phyloP scores from a whole-genome alignment of 2,329 filamentous ascomycete species.

The Microdochium bolleyi region DNA sequence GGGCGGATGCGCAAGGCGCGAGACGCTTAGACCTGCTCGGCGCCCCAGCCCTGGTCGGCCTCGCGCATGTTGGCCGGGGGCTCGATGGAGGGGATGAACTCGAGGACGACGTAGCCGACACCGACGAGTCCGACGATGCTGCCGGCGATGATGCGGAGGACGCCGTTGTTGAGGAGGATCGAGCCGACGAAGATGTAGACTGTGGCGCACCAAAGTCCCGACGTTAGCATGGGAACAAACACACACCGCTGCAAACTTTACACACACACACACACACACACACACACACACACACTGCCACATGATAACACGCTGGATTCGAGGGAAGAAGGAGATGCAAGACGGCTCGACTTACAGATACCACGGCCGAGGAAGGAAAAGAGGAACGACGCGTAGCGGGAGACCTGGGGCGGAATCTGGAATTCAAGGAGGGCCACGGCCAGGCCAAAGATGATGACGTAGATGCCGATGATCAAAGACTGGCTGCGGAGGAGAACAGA shows the following conservation, averaged over 20 bases:
- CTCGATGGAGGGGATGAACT: slow-evolving; percentile 73
- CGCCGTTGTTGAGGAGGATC: slow-evolving; percentile 63
- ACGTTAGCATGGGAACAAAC: background rate
- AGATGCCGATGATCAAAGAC: slow-evolving; percentile 70
- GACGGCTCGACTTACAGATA: slow-evolving; percentile 60
- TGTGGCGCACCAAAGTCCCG: slow-evolving; percentile 23
- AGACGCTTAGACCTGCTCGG: slow-evolving; percentile 68
- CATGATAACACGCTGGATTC: too few relatives aligned
- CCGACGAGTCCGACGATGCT: slow-evolving; percentile 71
- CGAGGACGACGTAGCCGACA: slow-evolving; percentile 66
- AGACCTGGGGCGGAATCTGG: slow-evolving; percentile 86
- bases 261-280: too few relatives aligned
- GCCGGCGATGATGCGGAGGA: slow-evolving; percentile 68
- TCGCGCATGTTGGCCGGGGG: slow-evolving; percentile 77
- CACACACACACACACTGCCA: too few relatives aligned
- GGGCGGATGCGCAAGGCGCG: too few relatives aligned
- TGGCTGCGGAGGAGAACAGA: slow-evolving; percentile 36
- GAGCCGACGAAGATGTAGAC: slow-evolving; percentile 95
- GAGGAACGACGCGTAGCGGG: slow-evolving; percentile 92
- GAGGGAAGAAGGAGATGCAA: background rate
- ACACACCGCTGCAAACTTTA: too few relatives aligned
- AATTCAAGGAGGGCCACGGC: slow-evolving; percentile 76
- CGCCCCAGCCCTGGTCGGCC: slow-evolving; percentile 67
- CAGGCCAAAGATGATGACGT: slow-evolving; percentile 86
- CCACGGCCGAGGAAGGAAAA: slow-evolving; percentile 96